Base-by-base conservation (phyloP, 345 rosid species). In the Syzygium jambos region DNA sequence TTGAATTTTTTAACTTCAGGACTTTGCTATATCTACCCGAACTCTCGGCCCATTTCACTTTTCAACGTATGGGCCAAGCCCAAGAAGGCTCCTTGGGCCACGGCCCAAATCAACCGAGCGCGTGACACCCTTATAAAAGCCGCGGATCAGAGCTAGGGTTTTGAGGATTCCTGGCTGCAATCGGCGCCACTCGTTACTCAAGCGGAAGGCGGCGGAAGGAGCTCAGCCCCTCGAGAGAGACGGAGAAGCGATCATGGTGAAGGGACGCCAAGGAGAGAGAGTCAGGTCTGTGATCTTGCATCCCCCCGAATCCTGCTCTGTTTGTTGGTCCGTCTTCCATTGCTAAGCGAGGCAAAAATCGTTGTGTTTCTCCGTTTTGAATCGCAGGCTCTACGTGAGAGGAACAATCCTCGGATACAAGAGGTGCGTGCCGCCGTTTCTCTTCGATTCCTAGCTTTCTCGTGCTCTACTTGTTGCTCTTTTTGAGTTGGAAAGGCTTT, bases 261-360 rank as follows among this genome's bases (percentile, higher is more conserved):
- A 96, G 95, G 97, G 96, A 34, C 96, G 99, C 80, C 96, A 96
- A 90, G 99, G 99, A 90, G 99, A 97, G 92, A 92, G 97, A 88
- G 96, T 97, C 92, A 94, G 98, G 99, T 96, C 52, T 51, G 52
- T 41, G 80, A 29, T 83, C 56, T 15, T 83, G 85, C 38, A 30
- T 84, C 38, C 53, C 51, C 51, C n/a, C 77, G 1, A 8, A 3
- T 65, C 10, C 43, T 11, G 8, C n/a, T 30, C 46, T 23, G 4
- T 6, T 21, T 6, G 12, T 16, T 29, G 4, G 55, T 7, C 61
- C 16, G 22, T 22, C 84, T 46, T n/a, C 21, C 68, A 9, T 53
- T 38, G n/a, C 25, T 82, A 30, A 30, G 46, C 22, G 29, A 38
- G 23, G 85, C 65, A 49, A 8, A 59, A 59, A 27, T 83, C 84